Percentiles rank a stretch among this genome's conserved stretches.
Evolutionary conservation across 331 rosid species (phyloP).

Genomic region (Quercus tomentella): DNA sequence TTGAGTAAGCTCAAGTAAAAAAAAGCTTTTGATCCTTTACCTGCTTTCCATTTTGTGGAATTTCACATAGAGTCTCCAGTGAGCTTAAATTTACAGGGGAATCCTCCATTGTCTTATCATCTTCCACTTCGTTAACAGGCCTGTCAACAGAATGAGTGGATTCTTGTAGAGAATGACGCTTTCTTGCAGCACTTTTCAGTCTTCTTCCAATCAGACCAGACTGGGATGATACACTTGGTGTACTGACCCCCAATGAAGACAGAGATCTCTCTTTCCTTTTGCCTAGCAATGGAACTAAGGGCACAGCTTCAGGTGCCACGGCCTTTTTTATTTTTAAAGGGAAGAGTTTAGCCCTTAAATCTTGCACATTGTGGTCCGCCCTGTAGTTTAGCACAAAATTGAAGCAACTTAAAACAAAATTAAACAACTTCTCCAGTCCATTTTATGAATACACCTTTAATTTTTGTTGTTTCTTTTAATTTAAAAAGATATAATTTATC

Average conservation of each 20-base stretch:
- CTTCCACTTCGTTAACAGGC: slow-evolving; percentile 12
- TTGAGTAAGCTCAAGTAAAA: background rate
- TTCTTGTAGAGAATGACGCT: slow-evolving; percentile 3
- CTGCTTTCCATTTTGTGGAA: slow-evolving; percentile 17
- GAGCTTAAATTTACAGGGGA: background rate
- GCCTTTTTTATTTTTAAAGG: slow-evolving; percentile 5
- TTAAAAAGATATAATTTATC: background rate
- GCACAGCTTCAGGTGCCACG: background rate
- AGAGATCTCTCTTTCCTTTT: slow-evolving; percentile 30
- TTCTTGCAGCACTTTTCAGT: slow-evolving; percentile 22
- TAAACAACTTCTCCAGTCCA: background rate
- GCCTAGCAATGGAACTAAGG: slow-evolving; percentile 10
- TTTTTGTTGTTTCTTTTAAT: background rate
- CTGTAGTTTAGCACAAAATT: slow-evolving; percentile 31
- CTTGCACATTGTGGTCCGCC: slow-evolving; percentile 34
- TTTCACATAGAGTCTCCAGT: slow-evolving; percentile 2
- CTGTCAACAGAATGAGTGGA: slow-evolving; percentile 3
- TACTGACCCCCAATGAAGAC: slow-evolving; percentile 15
- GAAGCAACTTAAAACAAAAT: background rate
- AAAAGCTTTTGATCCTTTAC: slow-evolving; percentile 19
- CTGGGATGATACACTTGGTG: slow-evolving; percentile 2
- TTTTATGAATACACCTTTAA: background rate
- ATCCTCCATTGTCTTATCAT: slow-evolving; percentile 13
- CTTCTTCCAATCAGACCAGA: slow-evolving; percentile 21
- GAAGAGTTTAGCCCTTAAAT: slow-evolving; percentile 34